Percentiles rank a stretch among this genome's conserved stretches.
Evolutionary conservation across 164 flowering plant species (phyloP).

Genomic region (Chloranthus sessilifolius): DNA sequence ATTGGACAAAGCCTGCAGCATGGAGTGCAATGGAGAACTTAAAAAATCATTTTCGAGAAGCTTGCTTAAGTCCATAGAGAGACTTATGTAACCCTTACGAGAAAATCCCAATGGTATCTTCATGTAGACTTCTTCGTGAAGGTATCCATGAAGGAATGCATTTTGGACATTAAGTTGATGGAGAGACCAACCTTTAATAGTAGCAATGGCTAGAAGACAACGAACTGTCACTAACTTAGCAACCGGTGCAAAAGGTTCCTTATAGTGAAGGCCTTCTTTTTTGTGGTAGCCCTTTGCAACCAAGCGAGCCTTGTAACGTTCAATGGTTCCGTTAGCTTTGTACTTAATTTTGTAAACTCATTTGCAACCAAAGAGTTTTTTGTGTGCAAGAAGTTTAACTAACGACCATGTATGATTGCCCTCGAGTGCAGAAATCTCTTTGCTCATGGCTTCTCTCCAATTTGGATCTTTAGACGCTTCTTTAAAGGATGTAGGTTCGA

Average conservation of each 20-base stretch:
- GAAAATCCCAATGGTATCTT: not conserved
- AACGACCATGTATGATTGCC: slow-evolving; percentile 1
- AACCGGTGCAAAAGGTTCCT: not conserved
- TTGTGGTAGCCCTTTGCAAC: slow-evolving; percentile 1
- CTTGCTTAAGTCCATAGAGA: not conserved
- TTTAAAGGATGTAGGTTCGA: too few relatives aligned
- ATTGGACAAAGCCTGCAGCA: not conserved
- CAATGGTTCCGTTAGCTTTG: not conserved
- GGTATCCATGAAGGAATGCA: not conserved
- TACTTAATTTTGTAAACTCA: slow-evolving; percentile 3
- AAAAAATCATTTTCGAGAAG: slow-evolving; percentile 2
- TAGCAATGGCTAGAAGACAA: not conserved
- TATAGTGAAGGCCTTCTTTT: not conserved
- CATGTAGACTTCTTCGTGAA: slow-evolving; percentile 3
- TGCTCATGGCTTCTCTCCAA: not conserved
- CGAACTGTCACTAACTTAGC: not conserved
- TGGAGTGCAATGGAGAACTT: not conserved
- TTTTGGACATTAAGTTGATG: not conserved
- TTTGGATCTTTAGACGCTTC: too few relatives aligned
- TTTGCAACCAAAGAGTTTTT: not conserved
- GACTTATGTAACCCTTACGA: slow-evolving; percentile 1
- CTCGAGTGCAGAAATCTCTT: not conserved
- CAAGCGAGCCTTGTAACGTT: slow-evolving; percentile 1
- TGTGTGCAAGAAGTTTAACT: not conserved
- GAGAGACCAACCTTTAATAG: not conserved